Evolutionary conservation across 1,284 basidiomycete species (phyloP).

Genomic region (Malassezia cuniculi): DNA sequence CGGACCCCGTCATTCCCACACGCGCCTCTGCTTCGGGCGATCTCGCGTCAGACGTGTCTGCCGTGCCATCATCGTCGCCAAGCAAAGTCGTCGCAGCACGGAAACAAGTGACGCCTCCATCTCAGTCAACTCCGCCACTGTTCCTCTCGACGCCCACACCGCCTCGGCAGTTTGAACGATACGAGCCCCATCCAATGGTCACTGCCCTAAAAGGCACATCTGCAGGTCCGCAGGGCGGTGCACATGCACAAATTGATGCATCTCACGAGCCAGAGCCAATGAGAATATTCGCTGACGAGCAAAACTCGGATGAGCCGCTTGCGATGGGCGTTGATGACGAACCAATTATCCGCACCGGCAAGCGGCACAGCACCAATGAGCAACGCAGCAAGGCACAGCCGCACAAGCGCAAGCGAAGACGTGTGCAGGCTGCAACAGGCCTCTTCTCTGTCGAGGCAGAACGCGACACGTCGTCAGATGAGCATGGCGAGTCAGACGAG

Average conservation of each 20-base stretch:
- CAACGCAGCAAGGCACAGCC: conserved; percentile 1
- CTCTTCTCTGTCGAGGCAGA: conserved; percentile 56
- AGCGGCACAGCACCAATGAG: neutral
- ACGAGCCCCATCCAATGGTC: neutral
- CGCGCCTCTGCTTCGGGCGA: neutral
- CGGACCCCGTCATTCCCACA: conserved; percentile 1
- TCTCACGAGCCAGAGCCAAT: too few relatives aligned
- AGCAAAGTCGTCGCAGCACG: neutral
- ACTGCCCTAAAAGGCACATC: too few relatives aligned
- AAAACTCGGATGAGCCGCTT: too few relatives aligned
- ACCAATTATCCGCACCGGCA: too few relatives aligned
- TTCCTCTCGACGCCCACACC: too few relatives aligned
- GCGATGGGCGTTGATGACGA: too few relatives aligned
- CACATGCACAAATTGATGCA: too few relatives aligned
- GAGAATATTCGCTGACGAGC: too few relatives aligned
- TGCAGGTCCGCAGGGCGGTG: too few relatives aligned
- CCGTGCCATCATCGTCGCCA: conserved; percentile 1
- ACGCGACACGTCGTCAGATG: conserved; percentile 64
- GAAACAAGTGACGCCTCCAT: too few relatives aligned
- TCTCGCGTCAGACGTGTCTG: neutral
- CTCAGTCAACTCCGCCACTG: neutral
- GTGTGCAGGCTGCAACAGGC: conserved; percentile 46
- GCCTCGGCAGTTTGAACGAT: neutral
- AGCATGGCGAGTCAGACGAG: conserved; percentile 47
- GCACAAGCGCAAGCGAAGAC: conserved; percentile 26